A percentile compares a stretch with the other conserved stretches of the same genome.
phyloP scores from a whole-genome alignment of 345 rosid species.

The Conringia planisiliqua region DNA sequence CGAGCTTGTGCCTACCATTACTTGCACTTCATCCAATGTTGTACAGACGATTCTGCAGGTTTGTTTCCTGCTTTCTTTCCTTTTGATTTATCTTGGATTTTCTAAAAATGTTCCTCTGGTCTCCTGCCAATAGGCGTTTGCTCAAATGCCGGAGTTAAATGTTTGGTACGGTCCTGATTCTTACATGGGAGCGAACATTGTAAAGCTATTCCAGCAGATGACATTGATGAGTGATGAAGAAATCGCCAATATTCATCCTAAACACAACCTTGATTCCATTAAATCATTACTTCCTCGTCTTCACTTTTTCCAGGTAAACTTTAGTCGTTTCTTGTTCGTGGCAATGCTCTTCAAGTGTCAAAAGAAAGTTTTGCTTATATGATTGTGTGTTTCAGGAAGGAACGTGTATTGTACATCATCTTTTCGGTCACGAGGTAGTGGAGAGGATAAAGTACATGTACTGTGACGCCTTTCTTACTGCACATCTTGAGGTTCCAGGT shows the following conservation, averaged over 20 bases:
- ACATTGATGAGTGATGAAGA: conserved; percentile 85
- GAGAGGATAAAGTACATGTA: conserved; percentile 79
- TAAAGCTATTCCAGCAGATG: conserved; percentile 83
- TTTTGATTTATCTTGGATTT: neutral
- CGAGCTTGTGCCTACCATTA: conserved; percentile 95
- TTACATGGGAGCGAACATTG: conserved; percentile 97
- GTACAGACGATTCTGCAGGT: conserved; percentile 96
- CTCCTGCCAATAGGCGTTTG: conserved; percentile 58
- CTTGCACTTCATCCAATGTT: conserved; percentile 95
- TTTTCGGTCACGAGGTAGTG: conserved; percentile 89
- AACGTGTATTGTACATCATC: conserved; percentile 89
- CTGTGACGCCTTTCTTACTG: conserved; percentile 88
- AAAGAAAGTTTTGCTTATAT: neutral
- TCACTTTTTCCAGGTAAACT: conserved; percentile 71
- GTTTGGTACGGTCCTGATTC: conserved; percentile 97
- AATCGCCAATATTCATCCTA: conserved; percentile 68
- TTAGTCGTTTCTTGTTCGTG: neutral
- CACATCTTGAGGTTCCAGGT: conserved; percentile 96
- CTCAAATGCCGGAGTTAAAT: conserved; percentile 73
- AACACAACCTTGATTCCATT: conserved; percentile 62
- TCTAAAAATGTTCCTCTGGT: neutral
- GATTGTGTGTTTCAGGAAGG: conserved; percentile 56
- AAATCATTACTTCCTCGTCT: conserved; percentile 62
- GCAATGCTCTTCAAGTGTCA: neutral
- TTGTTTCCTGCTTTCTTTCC: conserved; percentile 14